Evolutionary conservation across 306 rosid species (phyloP), one percentile per base, ranked within the genome.

Genomic region (Trifolium pratense): DNA sequence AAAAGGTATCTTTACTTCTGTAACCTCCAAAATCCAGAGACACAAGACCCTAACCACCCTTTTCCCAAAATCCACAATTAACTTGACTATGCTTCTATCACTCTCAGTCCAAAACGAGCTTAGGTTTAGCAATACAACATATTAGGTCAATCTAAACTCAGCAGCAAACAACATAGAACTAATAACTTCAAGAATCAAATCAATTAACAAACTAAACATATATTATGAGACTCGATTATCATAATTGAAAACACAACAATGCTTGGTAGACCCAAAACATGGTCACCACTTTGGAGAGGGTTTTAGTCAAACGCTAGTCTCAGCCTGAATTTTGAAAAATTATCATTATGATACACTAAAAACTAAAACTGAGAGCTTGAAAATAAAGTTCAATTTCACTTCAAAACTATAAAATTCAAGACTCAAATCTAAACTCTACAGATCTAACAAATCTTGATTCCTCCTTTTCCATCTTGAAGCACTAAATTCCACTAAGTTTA

Each of bases 191-290:
- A 11, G 12, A 66, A 23, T 14, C 4, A 16, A 48, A 48, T 48
- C 39, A 48, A 68, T 16, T 42, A 66, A 64, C 21, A 13, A 9
- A 25, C 34, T 79, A 53, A 48, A 37, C 21, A 18, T 3, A 79
- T 57, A 23, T 21, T 55, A 39, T 21, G 10, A 56, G 8, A 8
- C 20, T 13, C 23, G 9, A 21, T 52, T 15, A 70, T 36, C 64
- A 21, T 64, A 23, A 70, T 16, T 68, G 62, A 51, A 69, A 69
- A 52, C 37, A 18, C 32, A 36, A 36, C 2, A 55, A 70, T 36
- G 32, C 4, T 37, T 36, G 9, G 20, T 70, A 17, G 36, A 70
- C 31, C 37, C 9, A 62, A 62, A 36, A 36, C 10, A 62, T 26
- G n/a, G 31, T 23, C 23, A 23, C 53, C 23, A 17, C 17, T 3